phyloP scores from a whole-genome alignment of 768 basidiomycete genomes.

The Hortiboletus flavorubellus region DNA sequence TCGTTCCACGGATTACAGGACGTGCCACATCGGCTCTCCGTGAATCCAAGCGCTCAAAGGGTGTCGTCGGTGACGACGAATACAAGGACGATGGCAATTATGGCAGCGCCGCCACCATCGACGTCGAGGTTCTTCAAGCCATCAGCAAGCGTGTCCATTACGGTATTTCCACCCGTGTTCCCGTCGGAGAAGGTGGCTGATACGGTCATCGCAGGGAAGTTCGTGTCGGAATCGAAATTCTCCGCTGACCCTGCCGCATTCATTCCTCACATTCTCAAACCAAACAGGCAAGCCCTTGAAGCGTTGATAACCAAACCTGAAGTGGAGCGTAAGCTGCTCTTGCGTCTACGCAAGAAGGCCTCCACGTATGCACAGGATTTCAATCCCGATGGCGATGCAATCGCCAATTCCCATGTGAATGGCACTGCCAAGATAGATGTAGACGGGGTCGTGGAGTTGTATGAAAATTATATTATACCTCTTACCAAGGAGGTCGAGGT shows the following conservation, averaged over 20 bases:
- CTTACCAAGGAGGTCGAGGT: constrained; percentile 99
- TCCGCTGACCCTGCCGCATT: constrained; percentile 79
- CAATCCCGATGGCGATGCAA: constrained; percentile 57
- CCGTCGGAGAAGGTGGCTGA: constrained; percentile 3
- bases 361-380: constrained; percentile 80
- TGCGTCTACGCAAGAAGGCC: constrained; percentile 83
- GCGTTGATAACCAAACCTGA: constrained; percentile 95
- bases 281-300: constrained; percentile 75
- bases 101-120: constrained; percentile 90
- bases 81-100: constrained; percentile 96
- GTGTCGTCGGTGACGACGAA: constrained; percentile 64
- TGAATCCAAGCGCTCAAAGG: constrained; percentile 60
- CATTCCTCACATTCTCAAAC: constrained; percentile 84
- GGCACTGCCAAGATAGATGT: constrained; percentile 77
- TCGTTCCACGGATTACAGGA: constrained; percentile 86
- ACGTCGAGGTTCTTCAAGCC: constrained; percentile 96
- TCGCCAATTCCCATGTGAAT: constrained; percentile 32
- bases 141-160: constrained; percentile 98
- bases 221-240: constrained; percentile 98
- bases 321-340: constrained; percentile 82
- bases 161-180: constrained; percentile 50
- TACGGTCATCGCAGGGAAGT: constrained; percentile 67
- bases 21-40: constrained; percentile 66
- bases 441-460: constrained; percentile 88
- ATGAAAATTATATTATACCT: constrained; percentile 94